phyloP scores from a whole-genome alignment of 2,329 filamentous ascomycete species.

The Biscogniauxia sp. region DNA sequence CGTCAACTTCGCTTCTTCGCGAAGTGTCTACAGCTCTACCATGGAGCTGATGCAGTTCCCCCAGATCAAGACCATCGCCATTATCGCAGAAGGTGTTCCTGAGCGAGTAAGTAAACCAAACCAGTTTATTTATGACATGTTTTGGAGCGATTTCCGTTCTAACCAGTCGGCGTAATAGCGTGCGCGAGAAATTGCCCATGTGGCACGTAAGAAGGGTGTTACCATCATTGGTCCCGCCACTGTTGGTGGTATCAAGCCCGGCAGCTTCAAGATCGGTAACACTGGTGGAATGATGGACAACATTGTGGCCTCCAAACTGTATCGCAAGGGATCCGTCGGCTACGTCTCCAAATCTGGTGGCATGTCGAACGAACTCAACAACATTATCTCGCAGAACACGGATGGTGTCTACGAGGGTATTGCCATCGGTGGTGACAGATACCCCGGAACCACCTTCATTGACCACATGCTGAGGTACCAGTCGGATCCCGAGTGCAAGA shows the following conservation, averaged over 20 bases:
- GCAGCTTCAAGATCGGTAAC: conserved; percentile 99
- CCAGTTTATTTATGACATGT: background rate
- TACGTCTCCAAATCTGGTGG: conserved; percentile 99
- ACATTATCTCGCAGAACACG: conserved; percentile 94
- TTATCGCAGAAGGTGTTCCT: conserved; percentile 98
- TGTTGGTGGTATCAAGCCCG: conserved; percentile 98
- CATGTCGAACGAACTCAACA: conserved; percentile 99
- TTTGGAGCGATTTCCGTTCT: conserved; percentile 19
- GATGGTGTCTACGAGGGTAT: conserved; percentile 99
- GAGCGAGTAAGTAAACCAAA: conserved; percentile 70
- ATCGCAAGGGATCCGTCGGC: conserved; percentile 97
- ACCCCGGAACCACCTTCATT: conserved; percentile 98
- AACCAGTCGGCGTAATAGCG: conserved; percentile 53
- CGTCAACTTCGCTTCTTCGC: conserved; percentile 99
- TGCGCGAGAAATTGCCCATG: conserved; percentile 95
- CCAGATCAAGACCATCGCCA: conserved; percentile 98
- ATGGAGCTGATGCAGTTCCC: conserved; percentile 97
- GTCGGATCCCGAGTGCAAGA: conserved; percentile 96
- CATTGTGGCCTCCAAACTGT: conserved; percentile 99
- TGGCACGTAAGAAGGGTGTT: conserved; percentile 96
- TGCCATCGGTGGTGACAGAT: conserved; percentile 98
- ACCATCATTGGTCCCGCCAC: conserved; percentile 98
- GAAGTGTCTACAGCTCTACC: conserved; percentile 97
- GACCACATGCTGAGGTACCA: conserved; percentile 97
- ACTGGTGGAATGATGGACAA: conserved; percentile 99